Evolutionary conservation across 208 protist species (phyloP), one percentile per base, ranked within the genome.

Genomic region (Leishmania tropica): DNA sequence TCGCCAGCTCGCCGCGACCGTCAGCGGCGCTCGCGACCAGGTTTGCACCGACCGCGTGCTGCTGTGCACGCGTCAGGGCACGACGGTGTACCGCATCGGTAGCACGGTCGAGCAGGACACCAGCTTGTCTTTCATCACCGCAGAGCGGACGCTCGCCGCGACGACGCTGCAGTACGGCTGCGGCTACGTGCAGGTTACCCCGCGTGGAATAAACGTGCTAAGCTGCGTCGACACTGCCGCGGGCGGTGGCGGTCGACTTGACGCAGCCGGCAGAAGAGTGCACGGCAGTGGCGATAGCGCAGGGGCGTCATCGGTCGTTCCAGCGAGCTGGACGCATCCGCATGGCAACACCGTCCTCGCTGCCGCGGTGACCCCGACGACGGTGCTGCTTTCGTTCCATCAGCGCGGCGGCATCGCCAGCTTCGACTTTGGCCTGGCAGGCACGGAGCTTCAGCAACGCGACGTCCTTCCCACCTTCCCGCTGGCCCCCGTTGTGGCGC

Each of bases 121-220:
- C 42, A 60, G 72, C 31, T 83, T 81, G 15, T 85, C 82, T 28
- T 95, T 97, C 85, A 86, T 88, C 19, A 93, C 90, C 8, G 79
- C 83, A 17, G 92, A 95, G 86, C 87, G 89, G 42, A 97, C 94
- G 15, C 87, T 97, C 48, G 90, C 88, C 6, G 91, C 93, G 31
- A 86, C 86, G 58, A 94, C 94, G 37, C 84, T 97, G 60, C 82
- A 88, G 60, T 65, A 91, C 72, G 94, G 93, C 35, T 79, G 83
- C 15, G 94, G 94, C 1, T 96, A 95, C 76, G 87, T 94, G n/a
- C 94, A 97, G 79, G 85, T 97, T 7, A 95, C 91, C 17, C 87
- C 87, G 31, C 89, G 86, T 21, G 89, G 90, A 24, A 90, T 96
- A 31, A 76, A 92, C 42, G 78, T 96, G 1, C n/a, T 83, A 60